These are phyloP conservation scores for Pisolithus tinctorius DNA, from an alignment of 768 basidiomycete species.

Conservation along the genomic window DNA sequence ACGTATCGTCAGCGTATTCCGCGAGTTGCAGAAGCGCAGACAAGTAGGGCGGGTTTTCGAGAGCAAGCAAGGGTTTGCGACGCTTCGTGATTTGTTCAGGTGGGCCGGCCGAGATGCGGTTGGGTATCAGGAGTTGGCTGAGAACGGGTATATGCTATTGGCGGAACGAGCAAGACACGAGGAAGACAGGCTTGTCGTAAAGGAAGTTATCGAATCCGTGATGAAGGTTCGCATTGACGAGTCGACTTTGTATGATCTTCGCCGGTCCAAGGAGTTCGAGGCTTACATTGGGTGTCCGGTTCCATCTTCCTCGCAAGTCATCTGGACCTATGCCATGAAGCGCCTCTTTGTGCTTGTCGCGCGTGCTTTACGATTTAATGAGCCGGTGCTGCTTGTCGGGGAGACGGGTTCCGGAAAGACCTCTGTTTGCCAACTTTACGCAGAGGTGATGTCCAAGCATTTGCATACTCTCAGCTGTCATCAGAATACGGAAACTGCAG, in stretches of 20 bases:
- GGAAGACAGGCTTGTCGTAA: constrained; percentile 86
- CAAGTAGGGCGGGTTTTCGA: constrained; percentile 93
- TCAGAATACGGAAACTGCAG: constrained; percentile 97
- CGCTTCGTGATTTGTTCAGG: constrained; percentile 92
- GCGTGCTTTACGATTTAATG: constrained; percentile 83
- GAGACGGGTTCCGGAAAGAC: constrained; percentile 98
- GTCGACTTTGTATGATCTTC: constrained; percentile 55
- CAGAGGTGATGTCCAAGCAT: constrained; percentile 52
- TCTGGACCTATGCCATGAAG: constrained; percentile 94
- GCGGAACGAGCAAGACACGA: constrained; percentile 81
- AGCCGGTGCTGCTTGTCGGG: constrained; percentile 92
- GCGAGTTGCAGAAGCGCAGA: constrained; percentile 85
- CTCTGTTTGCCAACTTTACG: constrained; percentile 88
- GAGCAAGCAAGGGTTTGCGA: constrained; percentile 95
- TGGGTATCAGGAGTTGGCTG: constrained; percentile 87
- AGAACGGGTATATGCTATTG: constrained; percentile 96
- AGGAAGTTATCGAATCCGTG: constrained; percentile 83
- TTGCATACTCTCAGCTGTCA: constrained; percentile 87
- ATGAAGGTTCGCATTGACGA: constrained; percentile 87
- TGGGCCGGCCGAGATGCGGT: constrained; percentile 92
- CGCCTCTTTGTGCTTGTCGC: constrained; percentile 79
- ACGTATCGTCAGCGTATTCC: constrained; percentile 87
- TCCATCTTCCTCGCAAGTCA: constrained; percentile 41
- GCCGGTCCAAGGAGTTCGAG: constrained; percentile 34
- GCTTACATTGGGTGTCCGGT: constrained; percentile 52